A percentile compares a stretch with the other conserved stretches of the same genome.
phyloP scores from a whole-genome alignment of 2,329 filamentous ascomycete species.

The Alternaria metachromatica region DNA sequence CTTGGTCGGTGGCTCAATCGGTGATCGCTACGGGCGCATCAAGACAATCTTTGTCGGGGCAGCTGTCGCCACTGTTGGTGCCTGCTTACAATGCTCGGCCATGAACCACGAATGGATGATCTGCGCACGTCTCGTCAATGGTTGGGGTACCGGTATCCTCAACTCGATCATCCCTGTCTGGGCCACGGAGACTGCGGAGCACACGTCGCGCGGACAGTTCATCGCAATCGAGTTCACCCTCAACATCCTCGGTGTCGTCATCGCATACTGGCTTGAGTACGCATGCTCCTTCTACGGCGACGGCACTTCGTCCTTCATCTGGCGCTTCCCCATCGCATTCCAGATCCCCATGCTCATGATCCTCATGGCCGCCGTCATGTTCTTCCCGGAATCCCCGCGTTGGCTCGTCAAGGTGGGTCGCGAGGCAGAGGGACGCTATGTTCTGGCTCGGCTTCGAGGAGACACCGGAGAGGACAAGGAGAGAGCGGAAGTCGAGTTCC shows the following conservation, averaged over 20 bases:
- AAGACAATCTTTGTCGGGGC: slow-evolving; percentile 38
- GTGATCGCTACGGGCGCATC: slow-evolving; percentile 35
- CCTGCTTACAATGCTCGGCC: slow-evolving; percentile 69
- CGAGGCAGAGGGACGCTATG: slow-evolving; percentile 70
- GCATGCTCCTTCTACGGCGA: slow-evolving; percentile 67
- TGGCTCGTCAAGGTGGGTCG: slow-evolving; percentile 72
- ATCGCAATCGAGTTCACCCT: slow-evolving; percentile 76
- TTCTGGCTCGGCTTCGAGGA: slow-evolving; percentile 70
- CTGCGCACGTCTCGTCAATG: slow-evolving; percentile 65
- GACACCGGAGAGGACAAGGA: slow-evolving; percentile 55
- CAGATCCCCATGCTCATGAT: slow-evolving; percentile 69
- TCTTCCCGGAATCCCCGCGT: slow-evolving; percentile 73
- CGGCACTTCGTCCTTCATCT: slow-evolving; percentile 65
- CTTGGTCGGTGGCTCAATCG: slow-evolving; percentile 32
- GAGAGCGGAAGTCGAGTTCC: slow-evolving; percentile 61
- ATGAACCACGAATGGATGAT: slow-evolving; percentile 67
- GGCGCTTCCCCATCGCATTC: slow-evolving; percentile 74
- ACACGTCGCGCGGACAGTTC: slow-evolving; percentile 71
- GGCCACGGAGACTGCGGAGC: slow-evolving; percentile 73
- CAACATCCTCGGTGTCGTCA: slow-evolving; percentile 73
- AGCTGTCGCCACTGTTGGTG: slow-evolving; percentile 54
- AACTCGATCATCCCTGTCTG: slow-evolving; percentile 75
- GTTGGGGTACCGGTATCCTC: slow-evolving; percentile 72
- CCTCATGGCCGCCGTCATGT: slow-evolving; percentile 64
- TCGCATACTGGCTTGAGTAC: slow-evolving; percentile 61